A percentile compares a stretch with the other conserved stretches of the same genome.
These are phyloP conservation scores for Fusarium newnesense DNA, from an alignment of 2,329 filamentous ascomycete genomes.

Conservation along the genomic window DNA sequence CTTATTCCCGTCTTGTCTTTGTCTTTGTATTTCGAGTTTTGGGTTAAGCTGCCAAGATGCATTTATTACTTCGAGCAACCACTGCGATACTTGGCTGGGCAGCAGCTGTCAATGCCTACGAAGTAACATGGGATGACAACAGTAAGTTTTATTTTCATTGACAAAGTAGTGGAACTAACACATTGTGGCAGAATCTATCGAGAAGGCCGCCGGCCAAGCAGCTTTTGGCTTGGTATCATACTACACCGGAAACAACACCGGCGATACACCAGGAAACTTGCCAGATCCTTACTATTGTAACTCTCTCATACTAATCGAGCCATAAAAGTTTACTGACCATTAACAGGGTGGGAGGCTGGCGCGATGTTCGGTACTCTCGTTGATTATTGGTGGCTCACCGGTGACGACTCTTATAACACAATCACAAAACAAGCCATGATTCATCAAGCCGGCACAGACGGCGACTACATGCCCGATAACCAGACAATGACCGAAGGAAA, in stretches of 20 bases:
- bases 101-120: slow-evolving; percentile 22
- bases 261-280: slow-evolving; percentile 67
- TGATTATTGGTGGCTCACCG: slow-evolving; percentile 78
- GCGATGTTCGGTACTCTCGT: slow-evolving; percentile 77
- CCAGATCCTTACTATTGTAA: slow-evolving; percentile 73
- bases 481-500: slow-evolving; percentile 72
- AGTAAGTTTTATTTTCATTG: slow-evolving; percentile 4
- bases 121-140: slow-evolving; percentile 39
- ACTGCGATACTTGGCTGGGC: slow-evolving; percentile 28
- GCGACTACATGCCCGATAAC: slow-evolving; percentile 74
- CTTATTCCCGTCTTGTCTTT: slow-evolving; percentile 12
- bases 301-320: slow-evolving; percentile 49
- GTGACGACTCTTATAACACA: slow-evolving; percentile 72
- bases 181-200: slow-evolving; percentile 57
- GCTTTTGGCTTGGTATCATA: slow-evolving; percentile 60
- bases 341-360: slow-evolving; percentile 74
- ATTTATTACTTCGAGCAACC: slow-evolving; percentile 25
- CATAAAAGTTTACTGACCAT: slow-evolving; percentile 18
- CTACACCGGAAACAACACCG: slow-evolving; percentile 68
- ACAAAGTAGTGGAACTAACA: background rate
- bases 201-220: slow-evolving; percentile 58
- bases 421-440: slow-evolving; percentile 67
- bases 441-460: slow-evolving; percentile 68
- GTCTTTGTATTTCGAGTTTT: slow-evolving; percentile 11
- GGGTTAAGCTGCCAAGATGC: slow-evolving; percentile 32